Percentiles rank a stretch among this genome's conserved stretches.
Evolutionary conservation across 768 basidiomycete species (phyloP).

Genomic region (Panaeolus cyanescens): DNA sequence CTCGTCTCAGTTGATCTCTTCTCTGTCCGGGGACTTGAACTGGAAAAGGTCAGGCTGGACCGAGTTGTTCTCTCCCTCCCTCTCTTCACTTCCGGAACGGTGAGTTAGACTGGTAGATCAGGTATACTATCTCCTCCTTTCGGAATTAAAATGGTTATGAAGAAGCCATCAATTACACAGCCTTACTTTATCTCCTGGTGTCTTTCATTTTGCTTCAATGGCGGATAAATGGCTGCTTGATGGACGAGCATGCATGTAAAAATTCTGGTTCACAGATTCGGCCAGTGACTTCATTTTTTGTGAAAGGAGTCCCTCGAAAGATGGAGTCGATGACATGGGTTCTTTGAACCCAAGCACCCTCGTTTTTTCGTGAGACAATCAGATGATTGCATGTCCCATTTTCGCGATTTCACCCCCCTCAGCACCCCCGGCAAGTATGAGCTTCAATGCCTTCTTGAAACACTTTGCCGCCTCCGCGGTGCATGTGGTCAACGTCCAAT

Average conservation of each 20-base stretch:
- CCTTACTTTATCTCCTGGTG: slow-evolving; percentile 2
- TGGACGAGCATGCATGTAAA: background rate
- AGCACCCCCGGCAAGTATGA: slow-evolving; percentile 2
- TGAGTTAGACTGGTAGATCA: background rate
- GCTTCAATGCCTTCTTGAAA: slow-evolving; percentile 16
- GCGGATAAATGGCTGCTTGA: background rate
- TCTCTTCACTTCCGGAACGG: background rate
- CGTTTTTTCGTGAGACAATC: slow-evolving; percentile 16
- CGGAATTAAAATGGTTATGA: background rate
- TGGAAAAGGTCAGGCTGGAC: background rate
- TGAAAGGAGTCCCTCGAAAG: background rate
- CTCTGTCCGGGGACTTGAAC: background rate
- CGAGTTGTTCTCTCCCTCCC: background rate
- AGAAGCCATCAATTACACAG: background rate
- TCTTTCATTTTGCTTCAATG: slow-evolving; percentile 1
- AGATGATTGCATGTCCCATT: slow-evolving; percentile 12
- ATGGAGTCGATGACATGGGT: background rate
- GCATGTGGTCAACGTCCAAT: slow-evolving; percentile 11
- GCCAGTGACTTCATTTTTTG: background rate
- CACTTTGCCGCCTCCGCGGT: slow-evolving; percentile 17
- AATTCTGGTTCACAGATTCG: background rate
- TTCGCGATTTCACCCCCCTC: slow-evolving; percentile 5
- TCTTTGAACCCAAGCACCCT: background rate
- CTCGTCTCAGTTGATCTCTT: background rate
- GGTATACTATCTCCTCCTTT: background rate